Evolutionary conservation across 768 basidiomycete species (phyloP).

Genomic region (Hygrocybe punicea): DNA sequence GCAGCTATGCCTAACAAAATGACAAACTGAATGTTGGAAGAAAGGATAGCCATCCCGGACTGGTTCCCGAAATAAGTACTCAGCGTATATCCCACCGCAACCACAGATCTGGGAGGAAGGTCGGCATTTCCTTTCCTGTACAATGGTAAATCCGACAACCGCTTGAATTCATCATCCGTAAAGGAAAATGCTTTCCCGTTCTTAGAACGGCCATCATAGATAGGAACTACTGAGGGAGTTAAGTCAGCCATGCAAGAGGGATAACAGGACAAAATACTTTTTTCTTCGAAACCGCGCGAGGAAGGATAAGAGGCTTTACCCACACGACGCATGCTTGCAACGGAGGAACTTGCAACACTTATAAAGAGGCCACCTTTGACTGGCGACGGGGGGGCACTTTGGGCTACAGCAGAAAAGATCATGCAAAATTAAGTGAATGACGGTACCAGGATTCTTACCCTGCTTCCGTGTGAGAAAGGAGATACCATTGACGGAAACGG

Average conservation of each 20-base stretch:
- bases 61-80: background rate
- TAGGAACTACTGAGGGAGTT: slow-evolving; percentile 1
- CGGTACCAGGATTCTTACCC: background rate
- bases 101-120: background rate
- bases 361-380: background rate
- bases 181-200: background rate
- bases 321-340: background rate
- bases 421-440: background rate
- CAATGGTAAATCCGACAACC: background rate
- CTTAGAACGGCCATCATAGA: slow-evolving; percentile 6
- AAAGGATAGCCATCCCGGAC: background rate
- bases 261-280: background rate
- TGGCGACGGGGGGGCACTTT: background rate
- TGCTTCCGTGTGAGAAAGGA: background rate
- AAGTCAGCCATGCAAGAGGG: background rate
- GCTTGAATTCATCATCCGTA: background rate
- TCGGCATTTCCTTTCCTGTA: background rate
- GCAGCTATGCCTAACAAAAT: background rate
- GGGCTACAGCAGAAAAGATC: background rate
- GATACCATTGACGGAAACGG: background rate
- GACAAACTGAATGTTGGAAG: background rate
- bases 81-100: background rate
- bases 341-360: background rate
- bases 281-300: background rate
- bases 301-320: background rate